These are phyloP conservation scores for Acer campestre DNA, from an alignment of 345 rosid species.

Conservation along the genomic window DNA sequence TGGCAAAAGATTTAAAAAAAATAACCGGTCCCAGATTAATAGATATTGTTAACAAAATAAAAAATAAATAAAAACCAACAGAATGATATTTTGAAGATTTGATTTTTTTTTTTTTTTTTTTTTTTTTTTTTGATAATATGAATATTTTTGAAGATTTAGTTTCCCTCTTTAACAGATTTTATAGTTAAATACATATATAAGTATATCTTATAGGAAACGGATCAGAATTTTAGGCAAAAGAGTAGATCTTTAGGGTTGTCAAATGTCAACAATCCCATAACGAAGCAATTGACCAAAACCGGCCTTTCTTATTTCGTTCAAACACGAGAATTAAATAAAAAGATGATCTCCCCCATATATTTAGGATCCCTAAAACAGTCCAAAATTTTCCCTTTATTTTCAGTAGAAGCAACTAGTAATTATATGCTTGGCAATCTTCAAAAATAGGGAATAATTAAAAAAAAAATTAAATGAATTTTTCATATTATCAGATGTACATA, in stretches of 20 bases:
- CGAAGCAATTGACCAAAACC: conserved; percentile 27
- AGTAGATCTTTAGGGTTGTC: conserved; percentile 12
- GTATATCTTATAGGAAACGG: not conserved
- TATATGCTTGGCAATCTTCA: too few species aligned
- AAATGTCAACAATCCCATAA: conserved; percentile 19
- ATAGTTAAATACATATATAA: not conserved
- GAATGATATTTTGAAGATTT: too few species aligned
- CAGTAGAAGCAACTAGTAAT: conserved; percentile 17
- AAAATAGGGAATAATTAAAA: too few species aligned
- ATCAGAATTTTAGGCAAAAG: conserved; percentile 1
- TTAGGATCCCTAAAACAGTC: not conserved
- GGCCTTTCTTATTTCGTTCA: not conserved
- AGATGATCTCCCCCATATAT: not conserved
- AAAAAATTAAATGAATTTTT: too few species aligned
- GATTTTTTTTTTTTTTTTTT: too few species aligned
- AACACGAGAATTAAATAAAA: not conserved
- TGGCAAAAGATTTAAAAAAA: too few species aligned
- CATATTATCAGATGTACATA: too few species aligned
- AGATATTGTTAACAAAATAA: too few species aligned
- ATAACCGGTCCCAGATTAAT: too few species aligned
- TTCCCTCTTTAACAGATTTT: not conserved
- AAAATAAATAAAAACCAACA: too few species aligned
- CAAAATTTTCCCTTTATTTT: not conserved
- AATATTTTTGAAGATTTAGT: not conserved
- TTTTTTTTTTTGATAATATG: too few species aligned